These are phyloP conservation scores for Trichoderma sp. DNA, from an alignment of 2,329 filamentous ascomycete genomes.

Conservation along the genomic window DNA sequence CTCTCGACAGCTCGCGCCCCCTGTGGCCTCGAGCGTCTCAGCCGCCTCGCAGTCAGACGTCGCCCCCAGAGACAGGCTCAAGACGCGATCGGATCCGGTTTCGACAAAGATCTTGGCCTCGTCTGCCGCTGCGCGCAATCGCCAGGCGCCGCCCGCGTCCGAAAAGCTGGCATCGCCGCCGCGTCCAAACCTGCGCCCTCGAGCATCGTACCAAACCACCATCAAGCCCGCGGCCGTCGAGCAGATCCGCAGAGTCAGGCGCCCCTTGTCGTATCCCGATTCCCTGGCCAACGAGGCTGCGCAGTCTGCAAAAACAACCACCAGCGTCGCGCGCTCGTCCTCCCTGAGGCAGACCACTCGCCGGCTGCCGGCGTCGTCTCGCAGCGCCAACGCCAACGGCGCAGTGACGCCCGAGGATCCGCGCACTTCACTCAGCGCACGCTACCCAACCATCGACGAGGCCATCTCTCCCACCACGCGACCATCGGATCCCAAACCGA, in stretches of 20 bases:
- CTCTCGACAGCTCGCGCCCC: slow-evolving; percentile 23
- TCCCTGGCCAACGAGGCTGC: slow-evolving; percentile 23
- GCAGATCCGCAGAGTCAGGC: slow-evolving; percentile 17
- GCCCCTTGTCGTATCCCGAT: slow-evolving; percentile 27
- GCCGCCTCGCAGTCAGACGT: slow-evolving; percentile 19
- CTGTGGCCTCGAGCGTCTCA: slow-evolving; percentile 19
- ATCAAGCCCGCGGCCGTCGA: slow-evolving; percentile 21
- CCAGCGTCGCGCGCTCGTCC: slow-evolving; percentile 30
- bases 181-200: slow-evolving; percentile 19
- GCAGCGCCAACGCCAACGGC: slow-evolving; percentile 35
- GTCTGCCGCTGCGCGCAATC: slow-evolving; percentile 17
- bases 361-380: slow-evolving; percentile 44
- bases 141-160: slow-evolving; percentile 9
- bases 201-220: slow-evolving; percentile 26
- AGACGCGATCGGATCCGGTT: slow-evolving; percentile 3
- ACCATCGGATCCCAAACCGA: slow-evolving; percentile 29
- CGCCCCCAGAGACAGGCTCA: not conserved
- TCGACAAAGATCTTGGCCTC: not conserved
- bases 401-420: slow-evolving; percentile 37
- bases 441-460: slow-evolving; percentile 39
- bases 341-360: slow-evolving; percentile 39
- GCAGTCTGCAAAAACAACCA: slow-evolving; percentile 31
- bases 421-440: slow-evolving; percentile 37
- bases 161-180: slow-evolving; percentile 20
- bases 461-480: slow-evolving; percentile 31